Percentiles rank a stretch among this genome's conserved stretches.
Evolutionary conservation across 2,329 filamentous ascomycete species (phyloP).

Genomic region (Aspergillus transmontanensis): DNA sequence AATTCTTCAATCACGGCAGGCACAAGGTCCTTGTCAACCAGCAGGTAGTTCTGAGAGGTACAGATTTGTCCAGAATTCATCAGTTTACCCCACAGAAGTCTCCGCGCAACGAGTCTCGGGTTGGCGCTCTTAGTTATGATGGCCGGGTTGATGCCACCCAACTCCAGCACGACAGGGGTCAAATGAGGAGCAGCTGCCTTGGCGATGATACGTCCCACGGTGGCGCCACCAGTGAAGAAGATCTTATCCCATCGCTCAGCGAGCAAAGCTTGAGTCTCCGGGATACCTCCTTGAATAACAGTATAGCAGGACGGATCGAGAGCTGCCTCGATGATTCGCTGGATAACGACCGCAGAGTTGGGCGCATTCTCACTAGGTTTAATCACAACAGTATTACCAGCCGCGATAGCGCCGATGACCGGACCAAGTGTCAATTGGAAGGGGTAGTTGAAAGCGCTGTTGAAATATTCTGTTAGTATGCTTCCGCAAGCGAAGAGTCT

Average conservation of each 20-base stretch:
- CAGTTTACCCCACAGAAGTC: constrained; percentile 86
- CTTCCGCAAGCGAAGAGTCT: not conserved
- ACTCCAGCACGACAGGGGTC: constrained; percentile 85
- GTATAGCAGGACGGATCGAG: constrained; percentile 78
- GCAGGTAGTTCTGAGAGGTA: constrained; percentile 87
- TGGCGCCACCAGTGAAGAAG: constrained; percentile 84
- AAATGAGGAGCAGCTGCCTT: constrained; percentile 87
- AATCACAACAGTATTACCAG: constrained; percentile 84
- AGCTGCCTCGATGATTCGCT: constrained; percentile 73
- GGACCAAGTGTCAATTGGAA: constrained; percentile 78
- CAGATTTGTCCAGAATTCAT: constrained; percentile 89
- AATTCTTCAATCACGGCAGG: constrained; percentile 73
- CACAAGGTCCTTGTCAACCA: constrained; percentile 76
- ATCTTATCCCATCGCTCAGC: constrained; percentile 97
- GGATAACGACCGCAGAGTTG: constrained; percentile 73
- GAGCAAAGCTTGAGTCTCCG: constrained; percentile 79
- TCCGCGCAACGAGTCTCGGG: constrained; percentile 75
- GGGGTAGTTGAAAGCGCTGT: constrained; percentile 87
- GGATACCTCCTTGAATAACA: constrained; percentile 77
- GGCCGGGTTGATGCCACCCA: constrained; percentile 89
- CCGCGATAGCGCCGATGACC: constrained; percentile 85
- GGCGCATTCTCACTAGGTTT: constrained; percentile 89
- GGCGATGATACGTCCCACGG: constrained; percentile 82
- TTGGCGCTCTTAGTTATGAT: constrained; percentile 86
- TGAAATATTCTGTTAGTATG: constrained; percentile 8